Conservation (phyloP, 768 basidiomycete genomes). For the Galerina marginata region DNA sequence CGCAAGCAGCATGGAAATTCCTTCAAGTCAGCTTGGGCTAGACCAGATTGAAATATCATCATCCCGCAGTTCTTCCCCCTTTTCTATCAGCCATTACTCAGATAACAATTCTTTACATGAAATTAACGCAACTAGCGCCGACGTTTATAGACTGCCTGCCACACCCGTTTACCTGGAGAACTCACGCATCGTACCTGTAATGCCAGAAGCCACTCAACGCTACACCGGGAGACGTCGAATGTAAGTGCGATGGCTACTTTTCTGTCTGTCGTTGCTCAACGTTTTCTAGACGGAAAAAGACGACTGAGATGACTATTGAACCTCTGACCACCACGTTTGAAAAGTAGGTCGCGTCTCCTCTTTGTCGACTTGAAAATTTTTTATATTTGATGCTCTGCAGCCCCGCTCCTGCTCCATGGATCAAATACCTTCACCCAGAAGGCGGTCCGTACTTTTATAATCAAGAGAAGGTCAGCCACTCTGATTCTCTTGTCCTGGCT, state of each 20-base stretch:
- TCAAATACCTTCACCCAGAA: constrained; percentile 57
- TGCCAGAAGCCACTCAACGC: constrained; percentile 25
- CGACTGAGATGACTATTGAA: background rate
- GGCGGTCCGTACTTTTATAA: constrained; percentile 65
- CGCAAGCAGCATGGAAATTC: too few species aligned
- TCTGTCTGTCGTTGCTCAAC: background rate
- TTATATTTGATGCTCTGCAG: constrained; percentile 12
- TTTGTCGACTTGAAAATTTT: background rate
- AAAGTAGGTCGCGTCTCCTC: constrained; percentile 7
- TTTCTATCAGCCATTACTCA: too few species aligned
- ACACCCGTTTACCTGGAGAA: background rate
- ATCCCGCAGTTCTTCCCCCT: too few species aligned
- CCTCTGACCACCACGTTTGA: constrained; percentile 15
- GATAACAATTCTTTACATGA: background rate
- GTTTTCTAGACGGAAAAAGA: constrained; percentile 7
- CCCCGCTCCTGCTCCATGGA: constrained; percentile 46
- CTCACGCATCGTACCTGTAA: constrained; percentile 16
- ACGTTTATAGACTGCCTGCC: background rate
- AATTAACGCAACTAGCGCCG: background rate
- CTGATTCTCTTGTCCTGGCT: background rate
- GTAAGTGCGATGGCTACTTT: constrained; percentile 14
- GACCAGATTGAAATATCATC: too few species aligned
- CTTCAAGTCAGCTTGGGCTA: too few species aligned
- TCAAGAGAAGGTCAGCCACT: constrained; percentile 42
- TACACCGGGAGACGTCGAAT: constrained; percentile 27